These are phyloP conservation scores for Leucosporidium yakuticum DNA, from an alignment of 768 basidiomycete genomes.

Conservation along the genomic window DNA sequence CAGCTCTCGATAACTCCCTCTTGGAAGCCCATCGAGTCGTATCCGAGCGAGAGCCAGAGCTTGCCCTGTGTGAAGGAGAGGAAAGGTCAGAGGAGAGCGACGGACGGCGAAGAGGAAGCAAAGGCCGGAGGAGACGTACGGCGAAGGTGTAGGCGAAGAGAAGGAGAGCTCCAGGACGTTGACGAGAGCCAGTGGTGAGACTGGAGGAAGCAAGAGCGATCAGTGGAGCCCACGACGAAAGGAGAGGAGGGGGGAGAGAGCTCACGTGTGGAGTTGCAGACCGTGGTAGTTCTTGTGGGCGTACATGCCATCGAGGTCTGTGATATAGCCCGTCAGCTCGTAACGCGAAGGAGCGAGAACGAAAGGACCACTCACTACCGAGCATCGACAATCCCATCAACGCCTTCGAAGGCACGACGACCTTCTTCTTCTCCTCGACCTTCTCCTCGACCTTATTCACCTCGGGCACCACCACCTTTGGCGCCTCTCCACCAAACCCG, in stretches of 20 bases:
- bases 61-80: slow-evolving; percentile 60
- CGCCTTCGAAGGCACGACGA: slow-evolving; percentile 54
- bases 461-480: not conserved
- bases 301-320: slow-evolving; percentile 68
- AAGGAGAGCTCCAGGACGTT: slow-evolving; percentile 68
- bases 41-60: slow-evolving; percentile 72
- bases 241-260: not conserved
- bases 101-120: not conserved
- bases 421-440: slow-evolving; percentile 44
- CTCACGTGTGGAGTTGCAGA: slow-evolving; percentile 56
- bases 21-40: slow-evolving; percentile 71
- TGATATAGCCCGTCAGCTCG: not conserved
- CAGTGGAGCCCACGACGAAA: not conserved
- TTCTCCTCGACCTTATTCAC: not conserved
- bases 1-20: slow-evolving; percentile 57
- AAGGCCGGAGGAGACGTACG: not conserved
- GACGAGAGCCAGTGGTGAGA: slow-evolving; percentile 77
- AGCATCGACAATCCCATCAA: slow-evolving; percentile 73
- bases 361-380: slow-evolving; percentile 48
- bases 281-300: slow-evolving; percentile 58
- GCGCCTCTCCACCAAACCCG: not conserved
- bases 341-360: too few species aligned
- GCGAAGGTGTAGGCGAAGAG: slow-evolving; percentile 57
- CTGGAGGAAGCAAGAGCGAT: slow-evolving; percentile 4
- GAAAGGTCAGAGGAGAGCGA: not conserved